Evolutionary conservation across 2,329 filamentous ascomycete species (phyloP).

Genomic region (Ophiocordyceps robertsii): DNA sequence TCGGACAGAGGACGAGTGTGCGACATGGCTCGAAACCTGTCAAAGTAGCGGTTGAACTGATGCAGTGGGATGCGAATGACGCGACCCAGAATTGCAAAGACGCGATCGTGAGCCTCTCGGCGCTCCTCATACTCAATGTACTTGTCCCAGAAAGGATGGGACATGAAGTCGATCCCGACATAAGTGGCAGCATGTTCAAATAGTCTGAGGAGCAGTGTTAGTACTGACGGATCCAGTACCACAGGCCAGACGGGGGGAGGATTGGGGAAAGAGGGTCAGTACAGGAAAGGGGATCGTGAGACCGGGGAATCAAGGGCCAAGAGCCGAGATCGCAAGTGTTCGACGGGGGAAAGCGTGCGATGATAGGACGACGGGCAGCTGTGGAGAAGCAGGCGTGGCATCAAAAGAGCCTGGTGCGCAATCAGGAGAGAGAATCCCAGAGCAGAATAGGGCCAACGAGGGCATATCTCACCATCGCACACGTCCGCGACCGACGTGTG

Average conservation of each 20-base stretch:
- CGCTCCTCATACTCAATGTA: constrained; percentile 96
- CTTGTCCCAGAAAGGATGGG: constrained; percentile 97
- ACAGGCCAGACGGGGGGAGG: constrained; percentile 6
- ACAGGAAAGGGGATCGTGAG: constrained; percentile 33
- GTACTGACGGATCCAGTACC: constrained; percentile 4
- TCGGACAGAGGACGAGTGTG: constrained; percentile 60
- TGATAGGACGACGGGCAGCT: constrained; percentile 24
- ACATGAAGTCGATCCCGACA: constrained; percentile 85
- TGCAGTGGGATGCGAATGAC: constrained; percentile 88
- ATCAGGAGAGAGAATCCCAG: constrained; percentile 52
- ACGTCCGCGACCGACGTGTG: constrained; percentile 22
- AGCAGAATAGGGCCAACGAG: constrained; percentile 39
- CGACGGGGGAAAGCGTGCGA: constrained; percentile 19
- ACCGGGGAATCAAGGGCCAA: constrained; percentile 38
- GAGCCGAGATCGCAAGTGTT: constrained; percentile 25
- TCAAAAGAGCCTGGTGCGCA: constrained; percentile 47
- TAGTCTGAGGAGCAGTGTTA: constrained; percentile 45
- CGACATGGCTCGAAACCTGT: constrained; percentile 70
- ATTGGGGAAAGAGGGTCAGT: constrained; percentile 36
- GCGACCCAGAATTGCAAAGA: constrained; percentile 71
- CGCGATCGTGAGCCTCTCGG: constrained; percentile 67
- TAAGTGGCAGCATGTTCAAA: constrained; percentile 80
- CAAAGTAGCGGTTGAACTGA: constrained; percentile 89
- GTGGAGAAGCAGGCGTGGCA: constrained; percentile 20
- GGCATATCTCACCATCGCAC: constrained; percentile 59